Evolutionary conservation across 73 alveolate genomes (phyloP), one percentile per base, ranked within the genome.

Genomic region (Paraurostyla sp.): DNA sequence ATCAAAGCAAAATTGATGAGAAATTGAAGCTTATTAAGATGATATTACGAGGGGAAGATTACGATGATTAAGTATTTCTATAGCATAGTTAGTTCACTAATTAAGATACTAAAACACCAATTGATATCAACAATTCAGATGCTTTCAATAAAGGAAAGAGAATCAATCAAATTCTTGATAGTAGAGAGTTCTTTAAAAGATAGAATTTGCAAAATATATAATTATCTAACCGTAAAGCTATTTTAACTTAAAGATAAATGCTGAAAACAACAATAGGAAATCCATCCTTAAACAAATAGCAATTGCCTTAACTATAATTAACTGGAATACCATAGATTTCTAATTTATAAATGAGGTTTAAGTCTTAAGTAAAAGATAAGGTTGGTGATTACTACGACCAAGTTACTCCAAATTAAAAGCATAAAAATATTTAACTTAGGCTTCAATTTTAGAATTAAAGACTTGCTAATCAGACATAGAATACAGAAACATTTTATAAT

Each of bases 181-280:
- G 73, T 29, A 73, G 87, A 50, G 50, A 73, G 30, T 30, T 73
- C 25, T 73, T 73, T 73, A 73, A 18, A 50, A n/a, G 87, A 33
- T 43, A 45, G 3, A 73, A 73, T 20, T 46, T 73, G 4, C 71
- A 73, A 32, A 50, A 33, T 2, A 48, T 73, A 1, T 45, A 73
- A 50, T 49, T 23, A 43, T 3, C 57, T 1, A 73, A 73, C 42
- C 41, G 41, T 15, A 18, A 25, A 38, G 23, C 27, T 2, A 73
- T 73, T 23, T 50, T 32, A 33, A 48, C 7, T 16, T 49, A 73
- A 49, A 73, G 87, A 73, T 68, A 73, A 45, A 4, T 48, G 16
- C n/a, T 43, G 57, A 43, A 73, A 45, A 43, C 57, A 20, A 15
- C 58, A 46, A 46, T 46, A 25, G 82, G 82, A 15, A 65, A 65